Conservation (phyloP, 2,329 filamentous ascomycete species). For the Stemphylium vesicarium region DNA sequence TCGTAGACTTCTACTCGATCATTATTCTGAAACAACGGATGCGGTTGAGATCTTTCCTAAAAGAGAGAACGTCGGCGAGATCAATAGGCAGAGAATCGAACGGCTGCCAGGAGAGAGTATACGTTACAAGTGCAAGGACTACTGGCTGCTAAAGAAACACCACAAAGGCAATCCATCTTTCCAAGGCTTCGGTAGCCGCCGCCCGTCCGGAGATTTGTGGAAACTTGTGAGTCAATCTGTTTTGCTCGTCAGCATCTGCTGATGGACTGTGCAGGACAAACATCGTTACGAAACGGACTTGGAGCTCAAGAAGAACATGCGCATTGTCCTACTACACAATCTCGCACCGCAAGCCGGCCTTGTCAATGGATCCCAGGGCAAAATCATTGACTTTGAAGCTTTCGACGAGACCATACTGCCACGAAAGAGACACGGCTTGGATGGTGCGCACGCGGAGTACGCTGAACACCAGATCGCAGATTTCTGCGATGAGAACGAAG, state of each 20-base stretch:
- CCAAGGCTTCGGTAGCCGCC: not conserved
- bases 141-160: no score
- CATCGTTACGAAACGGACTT: slow-evolving; percentile 56
- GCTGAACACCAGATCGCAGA: slow-evolving; percentile 47
- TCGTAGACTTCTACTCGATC: no score
- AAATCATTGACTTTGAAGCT: slow-evolving; percentile 46
- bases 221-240: no score
- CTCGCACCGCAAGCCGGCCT: slow-evolving; percentile 45
- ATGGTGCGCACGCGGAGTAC: slow-evolving; percentile 49
- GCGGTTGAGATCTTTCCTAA: no score
- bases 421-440: not conserved
- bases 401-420: slow-evolving; percentile 39
- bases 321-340: slow-evolving; percentile 62
- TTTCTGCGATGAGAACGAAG: slow-evolving; percentile 46
- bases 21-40: no score
- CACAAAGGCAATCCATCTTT: no score
- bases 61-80: no score
- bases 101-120: no score
- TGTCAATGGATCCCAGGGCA: slow-evolving; percentile 47
- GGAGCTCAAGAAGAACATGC: slow-evolving; percentile 59
- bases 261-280: slow-evolving; percentile 35
- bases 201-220: no score
- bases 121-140: no score
- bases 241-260: not conserved
- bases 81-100: no score